Percentiles rank a stretch among this genome's conserved stretches.
These are phyloP conservation scores for Pleurotus tuoliensis DNA, from an alignment of 768 basidiomycete species.

Conservation along the genomic window DNA sequence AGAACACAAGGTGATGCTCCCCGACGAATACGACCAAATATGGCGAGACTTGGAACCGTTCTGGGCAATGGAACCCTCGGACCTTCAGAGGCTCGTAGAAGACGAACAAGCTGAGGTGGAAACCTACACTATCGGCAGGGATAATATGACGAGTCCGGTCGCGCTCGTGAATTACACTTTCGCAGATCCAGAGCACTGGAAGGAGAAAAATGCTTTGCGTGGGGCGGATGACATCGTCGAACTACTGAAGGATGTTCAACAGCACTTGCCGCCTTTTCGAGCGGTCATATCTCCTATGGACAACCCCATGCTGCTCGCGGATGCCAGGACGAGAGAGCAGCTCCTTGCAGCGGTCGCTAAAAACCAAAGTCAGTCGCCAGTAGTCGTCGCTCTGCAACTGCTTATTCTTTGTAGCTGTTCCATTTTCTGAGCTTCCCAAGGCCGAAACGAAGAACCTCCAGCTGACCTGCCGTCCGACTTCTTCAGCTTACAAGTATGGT, in stretches of 20 bases:
- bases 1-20: slow-evolving; percentile 40
- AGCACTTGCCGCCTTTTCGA: slow-evolving; percentile 31
- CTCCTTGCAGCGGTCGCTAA: not conserved
- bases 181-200: slow-evolving; percentile 5
- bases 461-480: slow-evolving; percentile 22
- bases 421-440: slow-evolving; percentile 20
- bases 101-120: slow-evolving; percentile 7
- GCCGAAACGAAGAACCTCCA: slow-evolving; percentile 13
- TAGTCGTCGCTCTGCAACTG: no score
- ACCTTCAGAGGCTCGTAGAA: slow-evolving; percentile 7
- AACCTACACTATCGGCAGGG: slow-evolving; percentile 10
- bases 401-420: slow-evolving; percentile 18
- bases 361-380: slow-evolving; percentile 21
- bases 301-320: slow-evolving; percentile 23
- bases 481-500: slow-evolving; percentile 18
- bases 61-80: slow-evolving; percentile 11
- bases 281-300: slow-evolving; percentile 33
- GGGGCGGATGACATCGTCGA: slow-evolving; percentile 15
- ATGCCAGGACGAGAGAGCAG: slow-evolving; percentile 3
- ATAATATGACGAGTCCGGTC: not conserved
- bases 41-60: slow-evolving; percentile 14
- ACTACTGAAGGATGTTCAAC: slow-evolving; percentile 25
- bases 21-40: slow-evolving; percentile 56
- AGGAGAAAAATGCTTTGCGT: slow-evolving; percentile 4
- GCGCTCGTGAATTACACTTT: not conserved